Conservation (phyloP, 306 rosid species). For the Dicorynia guianensis region DNA sequence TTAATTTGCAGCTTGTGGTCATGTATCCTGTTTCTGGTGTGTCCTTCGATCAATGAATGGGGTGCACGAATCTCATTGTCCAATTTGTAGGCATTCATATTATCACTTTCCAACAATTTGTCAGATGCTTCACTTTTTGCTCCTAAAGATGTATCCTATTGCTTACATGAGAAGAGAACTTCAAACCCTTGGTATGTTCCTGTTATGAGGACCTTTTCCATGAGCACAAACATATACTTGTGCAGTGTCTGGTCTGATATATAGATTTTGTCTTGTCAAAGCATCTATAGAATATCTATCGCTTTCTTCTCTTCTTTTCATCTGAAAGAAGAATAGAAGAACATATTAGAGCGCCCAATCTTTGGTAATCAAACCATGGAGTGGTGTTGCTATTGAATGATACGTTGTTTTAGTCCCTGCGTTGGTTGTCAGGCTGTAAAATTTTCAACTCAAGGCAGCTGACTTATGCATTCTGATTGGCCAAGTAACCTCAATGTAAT, state of each 20-base stretch:
- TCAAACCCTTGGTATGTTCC: slow-evolving; percentile 62
- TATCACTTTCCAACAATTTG: slow-evolving; percentile 77
- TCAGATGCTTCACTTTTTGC: slow-evolving; percentile 77
- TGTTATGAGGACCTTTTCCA: not conserved
- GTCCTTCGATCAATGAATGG: slow-evolving; percentile 68
- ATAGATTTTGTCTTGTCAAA: not conserved
- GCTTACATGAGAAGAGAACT: slow-evolving; percentile 69
- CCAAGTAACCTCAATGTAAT: not conserved
- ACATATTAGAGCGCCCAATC: not conserved
- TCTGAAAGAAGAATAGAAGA: not conserved
- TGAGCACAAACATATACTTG: not conserved
- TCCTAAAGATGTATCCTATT: slow-evolving; percentile 69
- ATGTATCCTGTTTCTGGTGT: slow-evolving; percentile 91
- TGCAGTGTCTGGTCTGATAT: not conserved
- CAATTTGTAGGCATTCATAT: slow-evolving; percentile 73
- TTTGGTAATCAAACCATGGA: no score
- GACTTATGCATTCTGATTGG: not conserved
- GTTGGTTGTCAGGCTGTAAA: no score
- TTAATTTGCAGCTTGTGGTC: slow-evolving; percentile 84
- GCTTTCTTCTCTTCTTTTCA: no score
- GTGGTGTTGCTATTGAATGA: no score
- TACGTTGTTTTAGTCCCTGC: no score
- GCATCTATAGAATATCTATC: not conserved
- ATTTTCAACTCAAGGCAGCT: no score
- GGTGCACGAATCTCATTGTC: slow-evolving; percentile 65